These are phyloP conservation scores for Nannochloropsis granulata DNA, from an alignment of 108 stramenopile species.

Conservation along the genomic window DNA sequence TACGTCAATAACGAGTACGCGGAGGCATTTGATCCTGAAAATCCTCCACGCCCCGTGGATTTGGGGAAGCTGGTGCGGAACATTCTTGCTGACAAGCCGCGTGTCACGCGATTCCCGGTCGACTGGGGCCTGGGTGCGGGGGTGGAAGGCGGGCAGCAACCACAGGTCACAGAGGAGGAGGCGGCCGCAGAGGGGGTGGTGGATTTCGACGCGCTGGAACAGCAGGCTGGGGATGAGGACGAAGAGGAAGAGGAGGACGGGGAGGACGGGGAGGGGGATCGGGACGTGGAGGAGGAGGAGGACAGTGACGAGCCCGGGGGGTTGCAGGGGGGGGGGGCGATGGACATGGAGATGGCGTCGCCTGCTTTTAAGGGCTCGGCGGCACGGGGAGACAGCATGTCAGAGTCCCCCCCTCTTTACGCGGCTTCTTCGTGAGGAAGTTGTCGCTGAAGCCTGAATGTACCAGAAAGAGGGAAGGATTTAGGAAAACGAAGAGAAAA, in stretches of 20 bases:
- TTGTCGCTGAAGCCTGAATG: too few species aligned
- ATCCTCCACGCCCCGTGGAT: constrained; percentile 13
- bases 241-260: constrained; percentile 26
- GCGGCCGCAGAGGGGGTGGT: background rate
- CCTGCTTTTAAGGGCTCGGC: background rate
- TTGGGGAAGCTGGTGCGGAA: constrained; percentile 35
- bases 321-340: background rate
- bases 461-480: too few species aligned
- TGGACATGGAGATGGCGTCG: background rate
- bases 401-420: background rate
- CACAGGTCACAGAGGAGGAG: constrained; percentile 5
- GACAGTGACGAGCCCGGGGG: background rate
- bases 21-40: constrained; percentile 21
- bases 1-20: constrained; percentile 97
- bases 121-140: constrained; percentile 45
- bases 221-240: constrained; percentile 1
- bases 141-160: background rate
- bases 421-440: too few species aligned
- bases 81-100: constrained; percentile 84
- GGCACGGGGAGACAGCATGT: background rate
- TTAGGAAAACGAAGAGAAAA: too few species aligned
- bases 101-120: constrained; percentile 88
- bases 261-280: constrained; percentile 8
- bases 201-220: background rate
- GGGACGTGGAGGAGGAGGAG: background rate